Conservation (phyloP, 768 basidiomycete species). For the Tulasnella sp. region DNA sequence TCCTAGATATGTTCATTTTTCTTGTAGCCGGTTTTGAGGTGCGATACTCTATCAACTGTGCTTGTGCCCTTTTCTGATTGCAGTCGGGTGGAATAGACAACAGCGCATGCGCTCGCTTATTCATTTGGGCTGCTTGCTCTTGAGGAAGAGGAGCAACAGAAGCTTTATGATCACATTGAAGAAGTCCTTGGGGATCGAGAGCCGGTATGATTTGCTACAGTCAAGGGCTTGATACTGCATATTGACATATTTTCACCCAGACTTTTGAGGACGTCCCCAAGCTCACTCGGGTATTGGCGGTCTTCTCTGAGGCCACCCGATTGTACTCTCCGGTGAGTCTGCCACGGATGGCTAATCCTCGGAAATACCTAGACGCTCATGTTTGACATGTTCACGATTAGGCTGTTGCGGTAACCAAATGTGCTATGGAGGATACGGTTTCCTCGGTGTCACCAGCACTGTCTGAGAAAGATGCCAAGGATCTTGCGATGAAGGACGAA, state of each 20-base stretch:
- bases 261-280: constrained; percentile 10
- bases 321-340: background rate
- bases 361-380: too few species aligned
- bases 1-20: constrained; percentile 7
- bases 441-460: background rate
- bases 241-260: background rate
- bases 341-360: background rate
- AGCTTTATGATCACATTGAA: constrained; percentile 4
- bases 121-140: constrained; percentile 5
- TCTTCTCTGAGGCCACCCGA: constrained; percentile 4
- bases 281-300: background rate
- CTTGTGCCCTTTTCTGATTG: too few species aligned
- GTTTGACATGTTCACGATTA: background rate
- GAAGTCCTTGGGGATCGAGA: background rate
- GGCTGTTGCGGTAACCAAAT: background rate
- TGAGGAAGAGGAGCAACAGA: constrained; percentile 6
- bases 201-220: background rate
- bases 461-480: background rate
- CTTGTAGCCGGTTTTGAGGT: constrained; percentile 8
- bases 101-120: constrained; percentile 8
- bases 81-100: background rate
- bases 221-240: too few species aligned
- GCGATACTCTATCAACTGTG: too few species aligned
- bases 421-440: background rate
- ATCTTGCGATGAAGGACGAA: background rate